A percentile compares a stretch with the other conserved stretches of the same genome.
phyloP scores from a whole-genome alignment of 2,329 filamentous ascomycete species.

The Xylaria sp. region DNA sequence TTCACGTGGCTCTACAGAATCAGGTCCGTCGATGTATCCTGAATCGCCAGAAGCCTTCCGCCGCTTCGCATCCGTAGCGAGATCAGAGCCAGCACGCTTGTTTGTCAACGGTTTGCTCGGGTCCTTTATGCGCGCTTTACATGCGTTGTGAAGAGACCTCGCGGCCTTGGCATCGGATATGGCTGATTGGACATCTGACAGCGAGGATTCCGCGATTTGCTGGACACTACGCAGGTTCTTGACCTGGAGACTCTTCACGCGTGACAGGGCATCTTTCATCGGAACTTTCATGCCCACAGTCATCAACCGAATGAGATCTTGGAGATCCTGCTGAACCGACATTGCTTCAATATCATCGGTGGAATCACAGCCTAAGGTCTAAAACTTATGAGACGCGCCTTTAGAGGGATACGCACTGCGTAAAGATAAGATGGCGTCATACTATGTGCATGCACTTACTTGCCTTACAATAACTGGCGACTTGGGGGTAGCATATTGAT shows the following conservation, averaged over 20 bases:
- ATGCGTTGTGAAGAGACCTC: constrained; percentile 58
- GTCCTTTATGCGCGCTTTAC: constrained; percentile 58
- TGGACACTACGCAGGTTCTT: constrained; percentile 61
- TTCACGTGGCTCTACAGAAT: constrained; percentile 56
- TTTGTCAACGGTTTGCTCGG: constrained; percentile 28
- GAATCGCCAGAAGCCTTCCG: constrained; percentile 36
- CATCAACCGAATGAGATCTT: constrained; percentile 65
- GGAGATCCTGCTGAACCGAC: constrained; percentile 63
- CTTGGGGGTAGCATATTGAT: neutral
- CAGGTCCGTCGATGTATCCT: constrained; percentile 39
- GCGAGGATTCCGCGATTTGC: constrained; percentile 58
- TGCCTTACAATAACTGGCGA: neutral
- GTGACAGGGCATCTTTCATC: constrained; percentile 63
- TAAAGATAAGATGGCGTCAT: neutral
- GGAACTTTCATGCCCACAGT: constrained; percentile 62
- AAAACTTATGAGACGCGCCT: constrained; percentile 2
- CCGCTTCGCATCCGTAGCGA: constrained; percentile 42
- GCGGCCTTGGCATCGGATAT: constrained; percentile 57
- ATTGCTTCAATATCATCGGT: constrained; percentile 42
- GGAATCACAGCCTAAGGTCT: neutral
- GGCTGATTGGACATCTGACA: constrained; percentile 51
- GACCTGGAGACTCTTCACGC: constrained; percentile 62
- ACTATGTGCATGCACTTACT: neutral
- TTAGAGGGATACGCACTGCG: neutral
- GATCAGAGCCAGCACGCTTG: constrained; percentile 43